Evolutionary conservation across 192 early-diverging fungal genomes (phyloP), one percentile per base, ranked within the genome.

Genomic region (Ambispora gerdemannii): DNA sequence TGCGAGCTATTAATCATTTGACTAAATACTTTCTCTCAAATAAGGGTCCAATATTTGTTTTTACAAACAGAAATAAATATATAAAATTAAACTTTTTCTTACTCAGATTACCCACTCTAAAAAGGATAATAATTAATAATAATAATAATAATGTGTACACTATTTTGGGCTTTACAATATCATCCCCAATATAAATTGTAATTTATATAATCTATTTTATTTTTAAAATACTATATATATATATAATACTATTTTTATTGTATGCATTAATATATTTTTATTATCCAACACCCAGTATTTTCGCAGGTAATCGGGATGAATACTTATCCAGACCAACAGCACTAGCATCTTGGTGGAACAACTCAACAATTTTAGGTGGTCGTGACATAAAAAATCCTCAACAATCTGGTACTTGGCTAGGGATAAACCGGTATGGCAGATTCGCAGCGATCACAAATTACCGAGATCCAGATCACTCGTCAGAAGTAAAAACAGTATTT

Each of bases 281-380:
- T n/a, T n/a, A n/a, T n/a, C n/a, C n/a, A n/a, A n/a, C n/a, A 63
- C 34, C 7, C 6, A 78, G 80, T 55, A 67, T 82, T 20, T 79
- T 82, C 56, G 77, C 75, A 3, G 71, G 61, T n/a, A 82, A 82
- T 55, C 69, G 80, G 27, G 80, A 82, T 71, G 80, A 82, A 73
- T 74, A 58, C 25, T 55, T 82, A n/a, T 17, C 58, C 55, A 50
- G 80, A 27, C 72, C 75, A 49, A 77, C 80, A 3, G 25, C 71
- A 32, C 34, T 28, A 19, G 80, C 80, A 2, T 34, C 73, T 17
- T 77, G 78, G 49, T 82, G 80, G 80, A n/a, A n/a, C n/a, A 27
- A 81, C 56, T 61, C 75, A 15, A 55, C 61, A 33, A 65, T 82
- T 0, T 61, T 79, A 3, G 63, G 69, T 32, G 80, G 80, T 20